Percentiles rank a stretch among this genome's conserved stretches.
Conservation (phyloP, 495 filamentous ascomycete genomes). For the Penicillium simplicissimum region DNA sequence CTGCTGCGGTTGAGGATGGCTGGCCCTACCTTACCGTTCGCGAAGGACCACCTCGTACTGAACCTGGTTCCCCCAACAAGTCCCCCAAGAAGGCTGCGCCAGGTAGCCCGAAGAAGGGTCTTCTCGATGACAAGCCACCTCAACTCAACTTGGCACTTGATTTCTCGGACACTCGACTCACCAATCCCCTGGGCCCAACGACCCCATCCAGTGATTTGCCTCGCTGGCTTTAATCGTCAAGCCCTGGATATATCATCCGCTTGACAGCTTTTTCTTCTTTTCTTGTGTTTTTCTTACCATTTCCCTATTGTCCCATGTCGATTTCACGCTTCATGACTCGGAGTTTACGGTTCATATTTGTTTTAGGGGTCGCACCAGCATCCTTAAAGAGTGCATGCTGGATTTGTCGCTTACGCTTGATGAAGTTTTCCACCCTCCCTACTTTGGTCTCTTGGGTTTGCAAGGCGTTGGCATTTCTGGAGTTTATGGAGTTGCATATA, state of each 20-base stretch:
- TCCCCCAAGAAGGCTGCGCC: conserved; percentile 41
- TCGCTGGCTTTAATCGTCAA: conserved; percentile 39
- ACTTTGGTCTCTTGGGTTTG: conserved; percentile 17
- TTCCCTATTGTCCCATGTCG: conserved; percentile 8
- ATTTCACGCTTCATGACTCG: conserved; percentile 29
- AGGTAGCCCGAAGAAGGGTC: conserved; percentile 41
- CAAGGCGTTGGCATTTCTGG: conserved; percentile 40
- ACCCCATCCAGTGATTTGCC: conserved; percentile 36
- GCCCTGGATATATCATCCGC: conserved; percentile 2
- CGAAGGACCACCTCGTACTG: conserved; percentile 59
- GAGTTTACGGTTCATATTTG: conserved; percentile 30
- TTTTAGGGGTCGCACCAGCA: conserved; percentile 13
- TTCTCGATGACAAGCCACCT: conserved; percentile 44
- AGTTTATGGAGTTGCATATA: conserved; percentile 37
- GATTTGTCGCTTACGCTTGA: conserved; percentile 9
- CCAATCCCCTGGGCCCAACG: conserved; percentile 12
- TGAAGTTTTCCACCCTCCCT: conserved; percentile 22
- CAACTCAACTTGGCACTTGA: conserved; percentile 43
- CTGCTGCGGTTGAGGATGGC: conserved; percentile 79
- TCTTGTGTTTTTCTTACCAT: conserved; percentile 22
- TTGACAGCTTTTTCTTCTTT: conserved; percentile 27
- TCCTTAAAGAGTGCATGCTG: conserved; percentile 11
- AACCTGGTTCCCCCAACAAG: conserved; percentile 43
- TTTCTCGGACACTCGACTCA: conserved; percentile 28
- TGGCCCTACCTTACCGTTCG: conserved; percentile 80